These are phyloP conservation scores for Tetracentron sinense DNA, from an alignment of 164 flowering plant species.

Conservation along the genomic window DNA sequence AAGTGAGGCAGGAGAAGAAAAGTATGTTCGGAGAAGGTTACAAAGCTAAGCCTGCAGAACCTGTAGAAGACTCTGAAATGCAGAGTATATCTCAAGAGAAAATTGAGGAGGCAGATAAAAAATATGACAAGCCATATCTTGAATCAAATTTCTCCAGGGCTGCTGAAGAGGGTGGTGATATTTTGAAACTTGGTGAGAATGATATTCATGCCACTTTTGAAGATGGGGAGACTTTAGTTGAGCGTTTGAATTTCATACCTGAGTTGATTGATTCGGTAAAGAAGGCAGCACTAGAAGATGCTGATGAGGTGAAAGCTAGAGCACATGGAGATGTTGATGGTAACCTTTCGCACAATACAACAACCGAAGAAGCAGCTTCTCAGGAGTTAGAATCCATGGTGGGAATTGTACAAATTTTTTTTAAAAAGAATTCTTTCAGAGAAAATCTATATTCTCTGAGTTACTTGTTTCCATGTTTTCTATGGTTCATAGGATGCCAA, in stretches of 20 bases:
- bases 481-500: constrained; percentile 37
- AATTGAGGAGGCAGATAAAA: constrained; percentile 13
- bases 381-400: constrained; percentile 51
- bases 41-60: constrained; percentile 14
- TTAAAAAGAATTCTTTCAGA: background rate
- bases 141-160: constrained; percentile 22
- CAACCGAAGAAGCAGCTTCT: constrained; percentile 25
- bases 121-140: constrained; percentile 12
- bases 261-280: constrained; percentile 73
- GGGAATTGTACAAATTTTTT: constrained; percentile 18
- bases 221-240: constrained; percentile 24
- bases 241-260: constrained; percentile 52
- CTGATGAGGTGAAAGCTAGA: constrained; percentile 51
- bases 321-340: constrained; percentile 32
- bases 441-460: no score
- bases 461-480: background rate
- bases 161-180: constrained; percentile 22
- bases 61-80: constrained; percentile 18
- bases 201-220: constrained; percentile 24
- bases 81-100: constrained; percentile 13
- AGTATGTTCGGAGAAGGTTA: constrained; percentile 18
- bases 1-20: constrained; percentile 22
- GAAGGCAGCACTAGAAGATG: constrained; percentile 51
- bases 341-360: constrained; percentile 10
- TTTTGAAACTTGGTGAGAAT: constrained; percentile 20